Conservation (phyloP, 371 early-diverging fungal genomes). For the Mucor lusitanicus region DNA sequence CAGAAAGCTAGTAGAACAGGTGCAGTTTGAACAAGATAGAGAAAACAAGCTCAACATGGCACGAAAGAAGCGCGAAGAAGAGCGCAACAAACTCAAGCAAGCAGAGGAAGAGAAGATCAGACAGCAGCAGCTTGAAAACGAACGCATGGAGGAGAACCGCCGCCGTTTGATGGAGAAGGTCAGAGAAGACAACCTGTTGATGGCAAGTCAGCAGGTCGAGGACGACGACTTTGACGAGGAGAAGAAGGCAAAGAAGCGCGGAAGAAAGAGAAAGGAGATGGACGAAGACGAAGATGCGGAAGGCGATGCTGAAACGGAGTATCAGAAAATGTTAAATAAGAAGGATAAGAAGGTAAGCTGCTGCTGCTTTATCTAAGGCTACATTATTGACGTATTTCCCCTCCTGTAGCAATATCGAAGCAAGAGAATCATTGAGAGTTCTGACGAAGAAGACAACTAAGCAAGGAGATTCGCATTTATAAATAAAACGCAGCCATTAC, state of each 20-base stretch:
- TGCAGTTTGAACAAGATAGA: constrained; percentile 53
- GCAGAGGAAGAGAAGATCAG: constrained; percentile 31
- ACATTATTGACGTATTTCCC: neutral
- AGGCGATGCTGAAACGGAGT: constrained; percentile 6
- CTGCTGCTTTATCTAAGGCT: neutral
- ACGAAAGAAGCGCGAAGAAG: constrained; percentile 50
- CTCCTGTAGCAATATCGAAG: constrained; percentile 16
- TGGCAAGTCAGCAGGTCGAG: constrained; percentile 28
- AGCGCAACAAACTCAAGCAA: constrained; percentile 16
- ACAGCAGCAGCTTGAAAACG: constrained; percentile 20
- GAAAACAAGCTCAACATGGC: constrained; percentile 48
- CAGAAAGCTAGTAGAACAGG: constrained; percentile 63
- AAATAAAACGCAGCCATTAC: neutral
- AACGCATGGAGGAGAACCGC: constrained; percentile 32
- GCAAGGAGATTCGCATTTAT: neutral
- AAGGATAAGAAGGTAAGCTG: constrained; percentile 22
- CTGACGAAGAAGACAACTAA: constrained; percentile 15
- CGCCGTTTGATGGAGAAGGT: constrained; percentile 30
- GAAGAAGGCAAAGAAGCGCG: constrained; percentile 29
- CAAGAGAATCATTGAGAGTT: constrained; percentile 25
- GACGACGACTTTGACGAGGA: constrained; percentile 32
- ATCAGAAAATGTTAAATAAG: constrained; percentile 7
- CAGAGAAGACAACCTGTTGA: constrained; percentile 26
- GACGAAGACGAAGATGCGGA: constrained; percentile 22
- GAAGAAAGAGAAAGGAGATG: constrained; percentile 11